Evolutionary conservation across 2,329 filamentous ascomycete genomes (phyloP), one percentile per base, ranked within the genome.

Genomic region (Epichloe amarillans): DNA sequence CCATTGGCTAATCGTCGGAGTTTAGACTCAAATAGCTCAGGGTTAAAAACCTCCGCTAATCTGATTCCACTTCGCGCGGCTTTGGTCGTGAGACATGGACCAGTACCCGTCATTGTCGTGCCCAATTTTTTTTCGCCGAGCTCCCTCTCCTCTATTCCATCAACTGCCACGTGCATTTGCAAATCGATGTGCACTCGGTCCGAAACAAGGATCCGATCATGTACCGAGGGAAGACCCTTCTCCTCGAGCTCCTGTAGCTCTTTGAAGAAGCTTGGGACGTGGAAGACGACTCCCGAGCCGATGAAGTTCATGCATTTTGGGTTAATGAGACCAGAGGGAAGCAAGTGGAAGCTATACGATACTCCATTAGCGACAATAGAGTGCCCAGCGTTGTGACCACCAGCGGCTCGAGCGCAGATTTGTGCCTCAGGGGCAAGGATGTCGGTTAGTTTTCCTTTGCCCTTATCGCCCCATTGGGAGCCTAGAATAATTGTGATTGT

Each of bases 311-410:
- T 74, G 43, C 63, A 86, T 42, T 71, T 70, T 6, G 84, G 82
- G 62, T 84, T 86, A 56, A 90, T 73, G 54, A 90, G 75, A 53
- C 86, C 86, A 51, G 80, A 85, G 23, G 82, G 78, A 47, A 84
- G 68, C 53, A 85, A 75, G 63, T 83, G 78, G 56, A 79, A 77
- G 66, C 61, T 65, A 54, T 68, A 68, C 6, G 65, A 67, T 19
- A 66, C 62, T 49, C 66, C 66, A 50, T 67, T 58, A n/a, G 54
- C 57, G 46, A 57, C 53, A 19, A 60, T 56, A 17, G 52, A 55
- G 35, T 59, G 54, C 23, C 60, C 62, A 45, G 62, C 62, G 52
- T 64, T 64, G 39, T 55, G 53, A 39, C 64, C 64, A 64, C 64
- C 64, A 23, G 64, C 64, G 45, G 64, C 65, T 56, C 65, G 61